Conservation (phyloP, 2,329 filamentous ascomycete genomes). For the Amesomyces nigricolor region DNA sequence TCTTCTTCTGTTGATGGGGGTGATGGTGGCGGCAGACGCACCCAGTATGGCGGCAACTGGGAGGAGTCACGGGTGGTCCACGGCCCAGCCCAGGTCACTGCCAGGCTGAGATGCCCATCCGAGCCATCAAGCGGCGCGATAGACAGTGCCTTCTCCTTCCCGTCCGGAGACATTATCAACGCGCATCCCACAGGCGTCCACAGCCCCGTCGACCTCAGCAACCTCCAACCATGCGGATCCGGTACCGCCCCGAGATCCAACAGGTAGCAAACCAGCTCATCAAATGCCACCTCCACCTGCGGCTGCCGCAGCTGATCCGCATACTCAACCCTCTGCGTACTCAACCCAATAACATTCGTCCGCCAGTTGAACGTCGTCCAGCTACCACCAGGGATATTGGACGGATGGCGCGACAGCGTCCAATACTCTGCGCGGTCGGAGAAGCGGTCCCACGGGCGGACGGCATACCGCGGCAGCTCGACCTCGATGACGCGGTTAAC, state of each 20-base stretch:
- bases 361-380: slow-evolving; percentile 65
- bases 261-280: slow-evolving; percentile 56
- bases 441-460: slow-evolving; percentile 54
- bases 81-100: slow-evolving; percentile 49
- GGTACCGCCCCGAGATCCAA: slow-evolving; percentile 59
- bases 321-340: slow-evolving; percentile 59
- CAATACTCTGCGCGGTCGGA: slow-evolving; percentile 52
- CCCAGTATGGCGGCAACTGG: slow-evolving; percentile 56
- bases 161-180: slow-evolving; percentile 49
- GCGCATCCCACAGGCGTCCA: slow-evolving; percentile 57
- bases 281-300: slow-evolving; percentile 50
- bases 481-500: slow-evolving; percentile 63
- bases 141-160: slow-evolving; percentile 44
- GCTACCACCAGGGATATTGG: slow-evolving; percentile 52
- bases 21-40: slow-evolving; percentile 38
- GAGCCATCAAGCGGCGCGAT: slow-evolving; percentile 54
- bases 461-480: slow-evolving; percentile 58
- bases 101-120: slow-evolving; percentile 54
- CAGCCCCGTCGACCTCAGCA: slow-evolving; percentile 51
- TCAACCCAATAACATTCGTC: slow-evolving; percentile 55
- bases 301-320: slow-evolving; percentile 50
- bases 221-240: slow-evolving; percentile 52
- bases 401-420: slow-evolving; percentile 46
- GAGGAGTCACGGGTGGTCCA: slow-evolving; percentile 49
- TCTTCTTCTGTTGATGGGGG: neutral